phyloP scores from a whole-genome alignment of 331 rosid genomes.

The Arachis monticola region DNA sequence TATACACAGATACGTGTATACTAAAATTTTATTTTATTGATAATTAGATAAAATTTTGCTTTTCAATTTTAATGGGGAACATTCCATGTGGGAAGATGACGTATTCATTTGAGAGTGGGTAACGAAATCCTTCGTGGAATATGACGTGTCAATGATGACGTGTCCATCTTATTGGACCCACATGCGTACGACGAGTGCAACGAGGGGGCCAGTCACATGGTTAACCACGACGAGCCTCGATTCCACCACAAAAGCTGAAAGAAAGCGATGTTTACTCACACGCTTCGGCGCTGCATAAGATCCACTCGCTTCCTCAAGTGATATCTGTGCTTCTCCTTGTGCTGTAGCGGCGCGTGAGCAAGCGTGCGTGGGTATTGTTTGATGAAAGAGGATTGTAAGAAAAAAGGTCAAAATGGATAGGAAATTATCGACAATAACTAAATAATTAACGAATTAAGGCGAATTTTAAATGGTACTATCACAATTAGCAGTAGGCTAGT shows the following conservation, averaged over 20 bases:
- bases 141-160: neutral
- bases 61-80: too few relatives aligned
- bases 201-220: neutral
- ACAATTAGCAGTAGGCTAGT: neutral
- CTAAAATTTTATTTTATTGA: too few relatives aligned
- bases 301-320: neutral
- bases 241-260: neutral
- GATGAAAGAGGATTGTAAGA: neutral
- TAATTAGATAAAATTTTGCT: too few relatives aligned
- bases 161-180: neutral
- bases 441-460: neutral
- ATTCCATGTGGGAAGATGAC: neutral
- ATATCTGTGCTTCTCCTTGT: neutral
- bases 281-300: neutral
- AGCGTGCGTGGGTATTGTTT: neutral
- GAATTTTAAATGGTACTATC: neutral
- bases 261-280: neutral
- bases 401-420: neutral
- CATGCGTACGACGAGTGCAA: neutral
- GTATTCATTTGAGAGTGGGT: neutral
- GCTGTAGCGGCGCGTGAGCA: neutral
- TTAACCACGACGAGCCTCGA: conserved; percentile 11
- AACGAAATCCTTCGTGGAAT: neutral
- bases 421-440: neutral
- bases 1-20: too few relatives aligned